Conservation (phyloP, 2,329 filamentous ascomycete species). For the Ambrosiella xylebori region DNA sequence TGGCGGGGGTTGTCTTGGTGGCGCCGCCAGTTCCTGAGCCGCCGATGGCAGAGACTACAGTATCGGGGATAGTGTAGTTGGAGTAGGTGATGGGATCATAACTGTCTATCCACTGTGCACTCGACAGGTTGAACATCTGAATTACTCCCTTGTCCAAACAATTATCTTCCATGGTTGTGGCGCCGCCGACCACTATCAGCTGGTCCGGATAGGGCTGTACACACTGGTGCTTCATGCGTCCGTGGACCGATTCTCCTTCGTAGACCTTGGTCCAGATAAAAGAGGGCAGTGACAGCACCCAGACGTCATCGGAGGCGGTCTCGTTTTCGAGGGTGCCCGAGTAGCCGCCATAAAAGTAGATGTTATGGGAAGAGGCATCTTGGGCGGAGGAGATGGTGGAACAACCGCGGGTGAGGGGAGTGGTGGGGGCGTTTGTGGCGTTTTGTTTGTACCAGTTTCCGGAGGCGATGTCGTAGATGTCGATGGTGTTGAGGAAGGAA, state of each 20-base stretch:
- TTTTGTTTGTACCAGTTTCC: constrained; percentile 52
- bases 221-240: constrained; percentile 57
- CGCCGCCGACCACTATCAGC: constrained; percentile 64
- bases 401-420: constrained; percentile 48
- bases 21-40: constrained; percentile 49
- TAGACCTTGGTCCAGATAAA: constrained; percentile 56
- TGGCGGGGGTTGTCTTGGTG: constrained; percentile 47
- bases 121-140: constrained; percentile 56
- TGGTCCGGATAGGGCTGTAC: constrained; percentile 61
- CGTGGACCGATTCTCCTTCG: constrained; percentile 32
- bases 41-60: constrained; percentile 48
- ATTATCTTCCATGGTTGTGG: constrained; percentile 20
- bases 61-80: constrained; percentile 52
- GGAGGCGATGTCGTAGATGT: constrained; percentile 58
- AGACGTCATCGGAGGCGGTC: constrained; percentile 48
- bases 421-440: constrained; percentile 31
- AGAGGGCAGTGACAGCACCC: constrained; percentile 62
- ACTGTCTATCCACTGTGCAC: constrained; percentile 47
- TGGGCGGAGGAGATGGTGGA: constrained; percentile 55
- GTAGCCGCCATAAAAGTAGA: constrained; percentile 74
- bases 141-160: constrained; percentile 39
- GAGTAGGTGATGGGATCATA: constrained; percentile 49
- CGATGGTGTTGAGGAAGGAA: constrained; percentile 52
- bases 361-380: constrained; percentile 59
- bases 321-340: constrained; percentile 20